phyloP scores from a whole-genome alignment of 805 yeast genomes.

The Schwanniomyces occidentalis region DNA sequence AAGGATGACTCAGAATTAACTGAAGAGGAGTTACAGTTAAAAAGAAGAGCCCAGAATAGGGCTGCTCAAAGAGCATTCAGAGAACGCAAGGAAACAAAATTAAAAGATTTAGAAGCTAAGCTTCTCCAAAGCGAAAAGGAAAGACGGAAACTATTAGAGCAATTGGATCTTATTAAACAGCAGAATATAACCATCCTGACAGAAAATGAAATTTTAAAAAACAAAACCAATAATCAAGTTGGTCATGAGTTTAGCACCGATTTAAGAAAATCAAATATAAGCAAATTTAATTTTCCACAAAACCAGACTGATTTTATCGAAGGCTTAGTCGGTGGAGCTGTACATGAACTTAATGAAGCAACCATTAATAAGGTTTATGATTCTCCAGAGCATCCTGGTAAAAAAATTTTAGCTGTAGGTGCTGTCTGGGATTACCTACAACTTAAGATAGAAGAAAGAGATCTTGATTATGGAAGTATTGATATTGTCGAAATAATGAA shows the following conservation, averaged over 20 bases:
- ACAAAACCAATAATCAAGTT: background rate
- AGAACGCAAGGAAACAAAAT: constrained; percentile 72
- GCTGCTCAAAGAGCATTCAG: constrained; percentile 89
- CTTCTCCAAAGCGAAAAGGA: constrained; percentile 58
- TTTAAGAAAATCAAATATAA: constrained; percentile 1
- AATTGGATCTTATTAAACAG: constrained; percentile 52
- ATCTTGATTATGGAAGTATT: constrained; percentile 45
- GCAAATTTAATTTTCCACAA: constrained; percentile 34
- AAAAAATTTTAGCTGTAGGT: constrained; percentile 62
- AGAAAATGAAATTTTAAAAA: constrained; percentile 59
- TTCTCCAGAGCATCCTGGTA: constrained; percentile 38
- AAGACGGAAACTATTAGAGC: constrained; percentile 44
- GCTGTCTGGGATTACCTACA: constrained; percentile 83
- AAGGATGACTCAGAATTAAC: constrained; percentile 38
- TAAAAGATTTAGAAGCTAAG: constrained; percentile 65
- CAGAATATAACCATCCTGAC: constrained; percentile 57
- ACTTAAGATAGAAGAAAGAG: constrained; percentile 46
- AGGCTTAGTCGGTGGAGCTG: constrained; percentile 24
- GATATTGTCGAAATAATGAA: constrained; percentile 62
- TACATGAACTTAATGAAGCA: constrained; percentile 21
- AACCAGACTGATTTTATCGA: constrained; percentile 35
- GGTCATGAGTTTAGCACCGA: background rate
- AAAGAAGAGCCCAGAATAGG: constrained; percentile 76
- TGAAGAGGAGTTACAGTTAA: constrained; percentile 47
- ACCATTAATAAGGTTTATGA: constrained; percentile 33